phyloP scores from a whole-genome alignment of 208 protist genomes.

The Trichomonas gallinae region DNA sequence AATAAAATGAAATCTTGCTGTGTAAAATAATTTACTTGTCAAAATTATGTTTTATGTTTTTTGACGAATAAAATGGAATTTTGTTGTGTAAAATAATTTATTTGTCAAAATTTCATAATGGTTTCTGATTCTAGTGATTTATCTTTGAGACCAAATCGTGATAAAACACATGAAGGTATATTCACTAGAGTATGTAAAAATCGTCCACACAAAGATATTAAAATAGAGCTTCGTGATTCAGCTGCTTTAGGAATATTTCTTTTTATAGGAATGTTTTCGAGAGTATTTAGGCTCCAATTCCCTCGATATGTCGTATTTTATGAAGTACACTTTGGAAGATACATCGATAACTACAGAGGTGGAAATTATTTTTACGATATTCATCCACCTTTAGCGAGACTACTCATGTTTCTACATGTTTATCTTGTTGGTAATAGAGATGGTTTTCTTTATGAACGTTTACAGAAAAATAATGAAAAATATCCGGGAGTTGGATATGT shows the following conservation, averaged over 20 bases:
- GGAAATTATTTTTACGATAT: constrained; percentile 31
- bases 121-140: not conserved
- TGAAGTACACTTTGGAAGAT: constrained; percentile 31
- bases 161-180: not conserved
- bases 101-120: not conserved
- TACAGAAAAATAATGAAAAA: not conserved
- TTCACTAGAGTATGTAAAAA: not conserved
- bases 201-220: not conserved
- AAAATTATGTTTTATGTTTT: too few relatives aligned
- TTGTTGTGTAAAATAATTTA: too few relatives aligned
- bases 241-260: not conserved
- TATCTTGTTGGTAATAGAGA: not conserved
- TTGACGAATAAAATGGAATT: too few relatives aligned
- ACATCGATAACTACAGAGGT: not conserved
- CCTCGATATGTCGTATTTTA: constrained; percentile 24
- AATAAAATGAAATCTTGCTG: too few relatives aligned
- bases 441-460: not conserved
- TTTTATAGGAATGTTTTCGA: not conserved
- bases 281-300: not conserved
- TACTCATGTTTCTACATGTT: constrained; percentile 8
- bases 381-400: constrained; percentile 30
- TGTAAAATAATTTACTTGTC: too few relatives aligned
- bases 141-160: not conserved
- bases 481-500: not conserved
- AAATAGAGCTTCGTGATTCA: not conserved